A percentile compares a stretch with the other conserved stretches of the same genome.
These are phyloP conservation scores for Suhomyces kunorum DNA, from an alignment of 1,139 yeast species.

Conservation along the genomic window DNA sequence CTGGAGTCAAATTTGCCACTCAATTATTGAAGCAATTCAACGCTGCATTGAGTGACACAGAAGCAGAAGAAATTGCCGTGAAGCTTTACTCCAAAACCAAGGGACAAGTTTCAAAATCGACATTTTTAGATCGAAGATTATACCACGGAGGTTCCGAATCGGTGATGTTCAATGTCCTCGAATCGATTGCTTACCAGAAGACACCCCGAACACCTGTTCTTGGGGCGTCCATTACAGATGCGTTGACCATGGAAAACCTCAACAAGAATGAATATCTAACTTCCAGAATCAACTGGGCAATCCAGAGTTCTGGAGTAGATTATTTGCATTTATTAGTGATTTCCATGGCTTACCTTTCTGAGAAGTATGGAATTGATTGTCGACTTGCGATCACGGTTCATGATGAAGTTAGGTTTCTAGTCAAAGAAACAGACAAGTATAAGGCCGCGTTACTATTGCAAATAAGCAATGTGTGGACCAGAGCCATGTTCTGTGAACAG, in stretches of 20 bases:
- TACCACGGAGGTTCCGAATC: constrained; percentile 97
- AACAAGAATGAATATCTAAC: constrained; percentile 72
- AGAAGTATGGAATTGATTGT: constrained; percentile 69
- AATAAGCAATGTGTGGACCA: constrained; percentile 89
- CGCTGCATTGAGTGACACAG: constrained; percentile 62
- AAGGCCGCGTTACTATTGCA: constrained; percentile 82
- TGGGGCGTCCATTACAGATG: constrained; percentile 92
- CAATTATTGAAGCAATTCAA: constrained; percentile 80
- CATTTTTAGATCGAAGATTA: constrained; percentile 34
- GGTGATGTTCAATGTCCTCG: constrained; percentile 83
- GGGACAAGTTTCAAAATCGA: constrained; percentile 52
- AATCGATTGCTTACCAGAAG: constrained; percentile 81
- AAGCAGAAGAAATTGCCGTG: constrained; percentile 69
- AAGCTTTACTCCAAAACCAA: constrained; percentile 78
- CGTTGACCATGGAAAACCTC: constrained; percentile 67
- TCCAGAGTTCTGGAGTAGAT: constrained; percentile 97
- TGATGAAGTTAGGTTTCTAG: constrained; percentile 87
- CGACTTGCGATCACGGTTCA: constrained; percentile 87
- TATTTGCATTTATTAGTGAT: constrained; percentile 82
- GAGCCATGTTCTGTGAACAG: constrained; percentile 94
- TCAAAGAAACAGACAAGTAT: constrained; percentile 69
- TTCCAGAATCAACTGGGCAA: constrained; percentile 95
- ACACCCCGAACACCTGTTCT: constrained; percentile 87
- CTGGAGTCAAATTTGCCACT: constrained; percentile 89
- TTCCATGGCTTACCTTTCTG: constrained; percentile 81